Percentiles rank a stretch among this genome's conserved stretches.
Conservation (phyloP, 139 green algal species). For the Chlamydomonas incerta region DNA sequence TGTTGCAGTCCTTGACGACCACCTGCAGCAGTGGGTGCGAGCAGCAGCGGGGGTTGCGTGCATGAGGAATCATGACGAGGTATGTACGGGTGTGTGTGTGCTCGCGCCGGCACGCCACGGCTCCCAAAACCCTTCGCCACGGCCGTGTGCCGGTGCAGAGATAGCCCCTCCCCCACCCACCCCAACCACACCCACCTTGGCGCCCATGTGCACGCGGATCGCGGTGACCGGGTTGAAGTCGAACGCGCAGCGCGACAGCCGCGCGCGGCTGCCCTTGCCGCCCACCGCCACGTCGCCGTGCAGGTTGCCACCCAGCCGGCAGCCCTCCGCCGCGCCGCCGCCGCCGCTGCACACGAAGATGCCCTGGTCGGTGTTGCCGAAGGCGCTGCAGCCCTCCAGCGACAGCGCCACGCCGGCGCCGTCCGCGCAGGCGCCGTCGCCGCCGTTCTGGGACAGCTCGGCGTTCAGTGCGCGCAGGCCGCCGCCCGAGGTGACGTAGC, state of each 20-base stretch:
- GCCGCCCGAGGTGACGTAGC: not conserved
- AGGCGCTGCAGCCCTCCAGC: not conserved
- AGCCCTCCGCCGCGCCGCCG: not conserved
- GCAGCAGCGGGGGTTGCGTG: too few relatives aligned
- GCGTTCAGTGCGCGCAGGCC: not conserved
- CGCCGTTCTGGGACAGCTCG: constrained; percentile 34
- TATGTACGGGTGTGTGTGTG: not conserved
- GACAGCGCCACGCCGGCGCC: constrained; percentile 13
- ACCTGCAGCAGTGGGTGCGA: not conserved
- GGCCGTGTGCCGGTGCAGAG: too few relatives aligned
- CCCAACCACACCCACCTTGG: not conserved
- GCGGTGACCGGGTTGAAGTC: constrained; percentile 39
- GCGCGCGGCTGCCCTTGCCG: constrained; percentile 7
- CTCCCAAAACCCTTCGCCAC: not conserved
- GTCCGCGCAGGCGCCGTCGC: constrained; percentile 12
- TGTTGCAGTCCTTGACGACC: not conserved
- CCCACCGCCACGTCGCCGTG: constrained; percentile 32
- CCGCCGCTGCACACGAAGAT: constrained; percentile 22
- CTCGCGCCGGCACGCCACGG: too few relatives aligned
- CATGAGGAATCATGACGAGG: not conserved
- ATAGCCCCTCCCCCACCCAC: not conserved
- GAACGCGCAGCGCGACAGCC: constrained; percentile 1
- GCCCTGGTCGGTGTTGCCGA: constrained; percentile 12
- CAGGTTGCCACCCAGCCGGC: constrained; percentile 36
- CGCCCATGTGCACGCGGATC: constrained; percentile 34